Conservation (phyloP, 768 basidiomycete species). For the Leccinum broughii region DNA sequence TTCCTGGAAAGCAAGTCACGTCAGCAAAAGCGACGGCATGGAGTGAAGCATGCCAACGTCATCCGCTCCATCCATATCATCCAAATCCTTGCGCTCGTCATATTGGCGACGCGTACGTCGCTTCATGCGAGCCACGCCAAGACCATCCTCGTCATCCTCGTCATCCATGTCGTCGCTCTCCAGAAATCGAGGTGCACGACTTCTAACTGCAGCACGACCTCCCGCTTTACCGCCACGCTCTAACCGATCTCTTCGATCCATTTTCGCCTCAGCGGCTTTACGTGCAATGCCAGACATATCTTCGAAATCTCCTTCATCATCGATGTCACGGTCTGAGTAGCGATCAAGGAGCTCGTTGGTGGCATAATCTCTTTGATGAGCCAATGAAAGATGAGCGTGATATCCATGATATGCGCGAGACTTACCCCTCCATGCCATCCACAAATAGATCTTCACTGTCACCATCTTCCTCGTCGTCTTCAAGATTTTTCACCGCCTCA, state of each 20-base stretch:
- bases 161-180: conserved; percentile 81
- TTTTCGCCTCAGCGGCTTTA: conserved; percentile 80
- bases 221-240: conserved; percentile 68
- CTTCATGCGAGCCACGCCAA: conserved; percentile 71
- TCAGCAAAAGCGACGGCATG: conserved; percentile 15
- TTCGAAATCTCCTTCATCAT: conserved; percentile 75
- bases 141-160: conserved; percentile 68
- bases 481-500: conserved; percentile 62
- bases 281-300: conserved; percentile 69
- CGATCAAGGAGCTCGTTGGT: conserved; percentile 78
- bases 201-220: conserved; percentile 72
- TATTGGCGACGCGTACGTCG: conserved; percentile 86
- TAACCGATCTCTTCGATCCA: conserved; percentile 84
- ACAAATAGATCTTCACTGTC: conserved; percentile 93
- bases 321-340: conserved; percentile 85
- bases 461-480: conserved; percentile 75
- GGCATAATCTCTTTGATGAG: conserved; percentile 71
- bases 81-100: conserved; percentile 87
- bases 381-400: conserved; percentile 12
- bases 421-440: conserved; percentile 73
- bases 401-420: conserved; percentile 9
- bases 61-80: conserved; percentile 88
- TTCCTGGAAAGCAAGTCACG: conserved; percentile 52
- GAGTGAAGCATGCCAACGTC: conserved; percentile 54
- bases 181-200: conserved; percentile 84